Percentiles rank a stretch among this genome's conserved stretches.
These are phyloP conservation scores for Vicia villosa DNA, from an alignment of 306 rosid genomes.

Conservation along the genomic window DNA sequence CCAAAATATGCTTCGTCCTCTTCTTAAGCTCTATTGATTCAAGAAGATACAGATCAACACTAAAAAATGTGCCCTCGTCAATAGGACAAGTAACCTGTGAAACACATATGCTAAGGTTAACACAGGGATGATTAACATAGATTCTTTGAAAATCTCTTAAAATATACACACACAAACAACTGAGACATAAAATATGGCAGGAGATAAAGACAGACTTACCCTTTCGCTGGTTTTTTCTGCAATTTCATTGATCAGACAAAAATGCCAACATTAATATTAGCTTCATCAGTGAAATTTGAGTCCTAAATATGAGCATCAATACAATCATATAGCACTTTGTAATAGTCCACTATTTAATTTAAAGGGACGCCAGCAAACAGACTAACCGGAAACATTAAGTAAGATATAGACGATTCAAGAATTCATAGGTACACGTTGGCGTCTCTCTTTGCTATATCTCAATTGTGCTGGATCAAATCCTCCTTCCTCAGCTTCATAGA, in stretches of 20 bases:
- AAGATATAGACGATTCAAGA: background rate
- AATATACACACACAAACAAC: background rate
- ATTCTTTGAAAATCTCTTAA: slow-evolving; percentile 12
- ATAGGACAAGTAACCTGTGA: slow-evolving; percentile 61
- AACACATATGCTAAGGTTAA: slow-evolving; percentile 34
- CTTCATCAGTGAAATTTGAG: too few species aligned
- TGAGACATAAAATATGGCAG: slow-evolving; percentile 26
- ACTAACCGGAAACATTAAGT: background rate
- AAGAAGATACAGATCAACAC: slow-evolving; percentile 89
- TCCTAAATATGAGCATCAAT: background rate
- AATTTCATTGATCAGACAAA: too few species aligned
- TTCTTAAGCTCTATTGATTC: slow-evolving; percentile 83
- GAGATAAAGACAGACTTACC: slow-evolving; percentile 56
- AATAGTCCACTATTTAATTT: background rate
- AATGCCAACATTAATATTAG: too few species aligned
- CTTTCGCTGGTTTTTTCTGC: too few species aligned
- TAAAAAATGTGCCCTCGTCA: slow-evolving; percentile 71
- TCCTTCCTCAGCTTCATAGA: too few species aligned
- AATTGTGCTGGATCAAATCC: too few species aligned
- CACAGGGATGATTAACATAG: slow-evolving; percentile 14
- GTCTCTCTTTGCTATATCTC: too few species aligned
- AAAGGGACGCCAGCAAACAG: background rate
- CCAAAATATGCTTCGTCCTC: slow-evolving; percentile 84
- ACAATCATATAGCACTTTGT: slow-evolving; percentile 5
- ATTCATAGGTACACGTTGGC: too few species aligned